Evolutionary conservation across 306 rosid genomes (phyloP).

Genomic region (Abrus pulchellus): DNA sequence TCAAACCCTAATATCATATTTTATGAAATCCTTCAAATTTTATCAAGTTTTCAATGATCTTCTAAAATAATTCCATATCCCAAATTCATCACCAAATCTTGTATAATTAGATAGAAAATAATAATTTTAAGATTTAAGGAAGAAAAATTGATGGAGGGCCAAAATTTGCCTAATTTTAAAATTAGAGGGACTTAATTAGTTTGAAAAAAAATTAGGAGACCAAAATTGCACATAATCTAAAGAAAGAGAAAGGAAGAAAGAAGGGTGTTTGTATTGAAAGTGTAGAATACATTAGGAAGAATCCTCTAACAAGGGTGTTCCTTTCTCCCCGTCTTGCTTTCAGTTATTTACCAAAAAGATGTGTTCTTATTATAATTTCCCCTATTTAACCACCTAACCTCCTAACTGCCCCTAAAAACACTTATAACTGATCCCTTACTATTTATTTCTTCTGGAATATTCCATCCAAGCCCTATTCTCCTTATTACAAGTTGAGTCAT

Average conservation of each 20-base stretch:
- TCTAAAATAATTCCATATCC: too few relatives aligned
- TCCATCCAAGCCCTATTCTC: constrained; percentile 11
- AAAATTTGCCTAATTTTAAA: too few relatives aligned
- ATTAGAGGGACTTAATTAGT: too few relatives aligned
- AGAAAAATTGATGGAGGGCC: too few relatives aligned
- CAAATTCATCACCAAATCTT: too few relatives aligned
- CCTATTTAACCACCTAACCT: constrained; percentile 18
- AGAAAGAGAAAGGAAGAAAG: background rate
- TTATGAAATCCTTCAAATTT: too few relatives aligned
- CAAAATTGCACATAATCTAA: background rate
- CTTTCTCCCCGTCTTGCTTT: constrained; percentile 6
- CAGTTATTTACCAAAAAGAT: constrained; percentile 20
- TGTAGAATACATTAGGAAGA: constrained; percentile 16
- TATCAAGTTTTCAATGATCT: too few relatives aligned
- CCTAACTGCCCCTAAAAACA: background rate
- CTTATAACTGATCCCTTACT: background rate
- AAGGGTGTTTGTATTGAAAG: background rate
- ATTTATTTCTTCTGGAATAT: background rate
- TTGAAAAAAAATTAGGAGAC: background rate
- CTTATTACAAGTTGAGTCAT: background rate
- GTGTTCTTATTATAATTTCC: background rate
- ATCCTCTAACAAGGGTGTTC: background rate
- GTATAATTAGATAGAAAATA: too few relatives aligned
- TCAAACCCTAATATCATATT: too few relatives aligned
- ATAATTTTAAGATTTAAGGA: too few relatives aligned